These are phyloP conservation scores for Pyricularia grisea DNA, from an alignment of 2,329 filamentous ascomycete species.

Conservation along the genomic window DNA sequence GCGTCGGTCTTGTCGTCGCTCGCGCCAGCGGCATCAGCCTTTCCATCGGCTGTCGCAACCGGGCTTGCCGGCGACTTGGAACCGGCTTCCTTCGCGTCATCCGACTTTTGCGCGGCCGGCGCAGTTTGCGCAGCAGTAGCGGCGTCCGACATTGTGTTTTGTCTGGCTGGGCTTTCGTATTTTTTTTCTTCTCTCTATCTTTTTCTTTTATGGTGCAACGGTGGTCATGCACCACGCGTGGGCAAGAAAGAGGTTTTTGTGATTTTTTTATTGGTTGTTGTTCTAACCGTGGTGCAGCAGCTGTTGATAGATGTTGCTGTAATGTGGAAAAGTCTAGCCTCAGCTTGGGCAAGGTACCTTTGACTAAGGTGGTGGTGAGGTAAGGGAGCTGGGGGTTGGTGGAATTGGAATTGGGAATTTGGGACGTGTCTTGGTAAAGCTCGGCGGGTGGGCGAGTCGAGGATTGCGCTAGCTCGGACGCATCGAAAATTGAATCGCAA, in stretches of 20 bases:
- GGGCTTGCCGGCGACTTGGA: neutral
- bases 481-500: neutral
- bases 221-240: neutral
- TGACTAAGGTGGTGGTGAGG: neutral
- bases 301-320: neutral
- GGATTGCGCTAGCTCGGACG: neutral
- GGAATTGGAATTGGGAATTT: neutral
- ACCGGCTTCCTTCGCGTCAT: neutral
- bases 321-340: neutral
- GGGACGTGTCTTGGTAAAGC: neutral
- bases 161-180: neutral
- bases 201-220: neutral
- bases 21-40: slow-evolving; percentile 9
- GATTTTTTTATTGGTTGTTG: neutral
- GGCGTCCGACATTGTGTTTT: neutral
- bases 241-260: neutral
- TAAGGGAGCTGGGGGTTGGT: neutral
- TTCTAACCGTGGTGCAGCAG: neutral
- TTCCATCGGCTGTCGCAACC: neutral
- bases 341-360: neutral
- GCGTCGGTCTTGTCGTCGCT: slow-evolving; percentile 7
- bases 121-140: neutral
- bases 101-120: neutral
- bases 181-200: neutral
- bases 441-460: neutral